Evolutionary conservation across 371 early-diverging fungal genomes (phyloP), one percentile per base, ranked within the genome.

Genomic region (Dichotomocladium elegans): DNA sequence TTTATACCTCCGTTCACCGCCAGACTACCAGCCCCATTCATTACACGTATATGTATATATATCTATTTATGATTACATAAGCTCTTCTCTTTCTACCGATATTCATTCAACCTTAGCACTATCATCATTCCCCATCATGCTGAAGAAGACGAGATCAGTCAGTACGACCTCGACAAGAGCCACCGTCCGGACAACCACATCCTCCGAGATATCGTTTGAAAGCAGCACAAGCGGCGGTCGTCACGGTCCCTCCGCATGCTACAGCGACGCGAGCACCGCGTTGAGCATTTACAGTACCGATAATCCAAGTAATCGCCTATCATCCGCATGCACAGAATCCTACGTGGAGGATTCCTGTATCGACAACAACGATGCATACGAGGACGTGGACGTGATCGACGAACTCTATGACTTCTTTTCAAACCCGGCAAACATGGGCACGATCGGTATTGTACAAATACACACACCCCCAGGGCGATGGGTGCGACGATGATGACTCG

Each of bases 371-470:
- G 26, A 22, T 35, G 21, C 49, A 11, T 24, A 47, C 25, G 55
- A 55, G 40, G 41, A 41, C 31, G 58, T 61, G 22, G 61, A 58
- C 26, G 49, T 63, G 26, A 58, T 63, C 58, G 63, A 63, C 28
- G 63, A 63, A 28, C 31, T 63, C 6, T 63, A 63, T 41, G 55
- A 58, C 11, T 63, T 58, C 28, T 63, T 63, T 58, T 50, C 42
- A 30, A 51, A 44, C 35, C 47, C 40, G 49, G 47, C 27, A 31
- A 35, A 4, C 30, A 46, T 34, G 58, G 58, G 51, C n/a, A 7
- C 37, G 24, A 9, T 50, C 50, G 19, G 10, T 34, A 34, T 25
- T 37, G n/a, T 2, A 15, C 21, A 2, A 37, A 7, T 37, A 7
- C 2, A 11, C 21, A 17, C 37, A 37, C 21, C 5, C 5, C 21